Evolutionary conservation across 2,329 filamentous ascomycete species (phyloP), one percentile per base, ranked within the genome.

Genomic region (Ascochyta pisi): DNA sequence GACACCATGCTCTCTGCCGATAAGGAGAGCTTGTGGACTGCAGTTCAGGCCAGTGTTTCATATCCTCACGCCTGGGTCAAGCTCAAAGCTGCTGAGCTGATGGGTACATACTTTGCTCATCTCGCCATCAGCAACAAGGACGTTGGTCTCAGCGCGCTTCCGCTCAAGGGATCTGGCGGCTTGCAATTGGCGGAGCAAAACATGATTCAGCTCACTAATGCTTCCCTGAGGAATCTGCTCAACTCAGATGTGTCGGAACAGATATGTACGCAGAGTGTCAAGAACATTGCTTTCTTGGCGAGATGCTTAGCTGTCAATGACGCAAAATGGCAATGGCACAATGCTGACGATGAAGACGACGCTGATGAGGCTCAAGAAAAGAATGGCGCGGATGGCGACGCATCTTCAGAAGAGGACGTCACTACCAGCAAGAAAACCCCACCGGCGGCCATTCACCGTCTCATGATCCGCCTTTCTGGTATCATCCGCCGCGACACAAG

Each of bases 271-370:
- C 91, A 96, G 71, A 87, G 87, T 12, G 86, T 91, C 4, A 89
- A 92, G 62, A 92, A 96, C 61, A 80, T 96, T 33, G 83, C 94
- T 34, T 96, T 96, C 80, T 81, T 99, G 0, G 91, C 88, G 38
- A 86, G 82, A 57, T 87, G 79, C 68, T 84, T 85, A 55, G 83
- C 83, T 13, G 83, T 83, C 31, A 90, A 88, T 61, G 79, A 81
- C 67, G 66, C 82, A 40, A 74, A 66, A 23, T 85, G 73, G 79
- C 77, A 70, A 62, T 75, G 62, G 50, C 70, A 74, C 6, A 79
- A 80, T 16, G 75, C 77, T 8, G 76, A 76, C n/a, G 79, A 80
- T 16, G 77, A 77, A 2, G 78, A 76, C 1, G 60, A 73, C 1
- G 58, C 47, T 12, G 76, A 79, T 2, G 73, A 79, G 4, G 79